Evolutionary conservation across 2,329 filamentous ascomycete genomes (phyloP).

Genomic region (Thielaviopsis cerberus): DNA sequence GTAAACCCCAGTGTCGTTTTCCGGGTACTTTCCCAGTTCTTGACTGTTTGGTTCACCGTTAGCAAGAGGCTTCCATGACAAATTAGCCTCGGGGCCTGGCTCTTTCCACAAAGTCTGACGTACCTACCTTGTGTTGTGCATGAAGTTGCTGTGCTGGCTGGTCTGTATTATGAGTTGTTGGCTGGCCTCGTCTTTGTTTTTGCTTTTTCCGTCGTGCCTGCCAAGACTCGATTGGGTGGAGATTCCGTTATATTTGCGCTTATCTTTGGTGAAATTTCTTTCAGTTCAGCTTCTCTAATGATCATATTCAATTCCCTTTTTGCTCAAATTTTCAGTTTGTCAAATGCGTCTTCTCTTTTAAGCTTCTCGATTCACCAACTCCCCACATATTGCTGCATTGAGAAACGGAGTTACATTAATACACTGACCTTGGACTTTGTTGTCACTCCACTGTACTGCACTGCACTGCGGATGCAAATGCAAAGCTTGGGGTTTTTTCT

Average conservation of each 20-base stretch:
- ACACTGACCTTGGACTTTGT: neutral
- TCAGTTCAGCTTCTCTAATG: too few species aligned
- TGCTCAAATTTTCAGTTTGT: too few species aligned
- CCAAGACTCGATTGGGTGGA: neutral
- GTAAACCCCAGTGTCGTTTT: too few species aligned
- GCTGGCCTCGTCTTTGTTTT: neutral
- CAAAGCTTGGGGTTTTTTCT: neutral
- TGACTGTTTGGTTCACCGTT: neutral
- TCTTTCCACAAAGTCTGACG: neutral
- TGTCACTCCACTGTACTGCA: neutral
- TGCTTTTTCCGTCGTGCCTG: neutral
- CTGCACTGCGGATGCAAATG: neutral
- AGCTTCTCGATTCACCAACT: too few species aligned
- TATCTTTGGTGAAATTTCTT: too few species aligned
- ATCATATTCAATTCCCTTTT: too few species aligned
- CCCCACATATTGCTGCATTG: neutral
- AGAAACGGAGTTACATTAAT: neutral
- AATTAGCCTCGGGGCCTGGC: neutral
- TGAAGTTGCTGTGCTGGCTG: neutral
- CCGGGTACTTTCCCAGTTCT: too few species aligned
- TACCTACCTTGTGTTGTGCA: neutral
- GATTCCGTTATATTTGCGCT: too few species aligned
- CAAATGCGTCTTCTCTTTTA: too few species aligned
- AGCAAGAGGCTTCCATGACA: neutral
- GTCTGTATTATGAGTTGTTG: neutral